A percentile compares a stretch with the other conserved stretches of the same genome.
Conservation (phyloP, 2,329 filamentous ascomycete genomes). For the Catunica adiposa region DNA sequence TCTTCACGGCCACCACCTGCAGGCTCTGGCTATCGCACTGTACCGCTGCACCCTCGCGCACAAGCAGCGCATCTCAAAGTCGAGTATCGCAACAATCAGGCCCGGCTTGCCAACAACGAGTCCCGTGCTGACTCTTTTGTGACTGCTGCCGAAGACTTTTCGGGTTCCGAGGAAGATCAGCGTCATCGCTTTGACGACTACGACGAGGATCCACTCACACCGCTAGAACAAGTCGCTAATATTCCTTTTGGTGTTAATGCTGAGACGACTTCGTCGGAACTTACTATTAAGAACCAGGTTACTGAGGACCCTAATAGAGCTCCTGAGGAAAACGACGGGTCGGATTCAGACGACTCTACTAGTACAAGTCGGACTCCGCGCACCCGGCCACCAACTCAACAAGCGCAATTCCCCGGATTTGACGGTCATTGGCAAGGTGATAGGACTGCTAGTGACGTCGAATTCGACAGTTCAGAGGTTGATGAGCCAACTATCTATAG, state of each 20-base stretch:
- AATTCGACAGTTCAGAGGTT: background rate
- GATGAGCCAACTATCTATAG: background rate
- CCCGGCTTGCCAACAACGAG: slow-evolving; percentile 10
- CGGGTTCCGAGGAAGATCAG: slow-evolving; percentile 12
- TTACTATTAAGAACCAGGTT: slow-evolving; percentile 2
- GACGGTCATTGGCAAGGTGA: slow-evolving; percentile 7
- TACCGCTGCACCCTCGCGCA: slow-evolving; percentile 9
- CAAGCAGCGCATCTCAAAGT: background rate
- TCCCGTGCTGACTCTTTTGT: slow-evolving; percentile 13
- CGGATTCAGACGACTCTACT: slow-evolving; percentile 3
- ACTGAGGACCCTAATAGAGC: background rate
- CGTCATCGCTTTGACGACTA: slow-evolving; percentile 1
- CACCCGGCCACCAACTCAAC: slow-evolving; percentile 1
- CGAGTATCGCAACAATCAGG: slow-evolving; percentile 7
- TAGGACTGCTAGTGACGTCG: background rate
- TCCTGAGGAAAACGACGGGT: too few relatives aligned
- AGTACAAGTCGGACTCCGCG: slow-evolving; percentile 9
- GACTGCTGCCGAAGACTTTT: slow-evolving; percentile 14
- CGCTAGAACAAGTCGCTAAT: slow-evolving; percentile 5
- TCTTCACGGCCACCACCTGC: background rate
- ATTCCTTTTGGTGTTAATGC: slow-evolving; percentile 2
- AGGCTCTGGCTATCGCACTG: background rate
- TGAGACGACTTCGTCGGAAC: slow-evolving; percentile 2
- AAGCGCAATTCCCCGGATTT: slow-evolving; percentile 7
- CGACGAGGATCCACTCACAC: background rate